These are phyloP conservation scores for Mycena crocata DNA, from an alignment of 768 basidiomycete species.

Conservation along the genomic window DNA sequence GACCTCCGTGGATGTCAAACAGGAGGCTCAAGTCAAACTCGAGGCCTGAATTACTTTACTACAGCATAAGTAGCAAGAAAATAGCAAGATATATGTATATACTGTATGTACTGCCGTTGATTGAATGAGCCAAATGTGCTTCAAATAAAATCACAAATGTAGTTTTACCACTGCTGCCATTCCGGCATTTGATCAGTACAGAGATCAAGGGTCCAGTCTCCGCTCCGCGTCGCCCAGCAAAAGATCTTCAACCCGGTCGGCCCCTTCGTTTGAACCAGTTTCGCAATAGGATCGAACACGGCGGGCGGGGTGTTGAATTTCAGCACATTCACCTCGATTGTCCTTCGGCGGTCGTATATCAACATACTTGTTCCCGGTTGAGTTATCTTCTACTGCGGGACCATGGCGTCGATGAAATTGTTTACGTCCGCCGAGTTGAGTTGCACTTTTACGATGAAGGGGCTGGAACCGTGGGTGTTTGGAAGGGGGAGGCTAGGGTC, in stretches of 20 bases:
- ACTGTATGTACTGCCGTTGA: no score
- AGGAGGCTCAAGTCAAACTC: not conserved
- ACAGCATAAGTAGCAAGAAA: no score
- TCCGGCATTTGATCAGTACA: constrained; percentile 14
- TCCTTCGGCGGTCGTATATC: constrained; percentile 17
- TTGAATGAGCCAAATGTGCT: no score
- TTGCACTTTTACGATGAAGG: constrained; percentile 28
- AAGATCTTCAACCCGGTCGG: constrained; percentile 2
- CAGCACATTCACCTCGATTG: constrained; percentile 11
- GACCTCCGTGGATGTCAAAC: not conserved
- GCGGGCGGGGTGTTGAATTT: not conserved
- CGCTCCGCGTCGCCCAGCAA: constrained; percentile 18
- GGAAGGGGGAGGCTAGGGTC: not conserved
- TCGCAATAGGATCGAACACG: constrained; percentile 1
- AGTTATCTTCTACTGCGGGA: not conserved
- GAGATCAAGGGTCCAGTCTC: constrained; percentile 20
- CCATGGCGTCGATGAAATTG: not conserved
- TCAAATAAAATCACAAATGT: no score
- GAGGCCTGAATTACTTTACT: not conserved
- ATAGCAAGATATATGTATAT: no score
- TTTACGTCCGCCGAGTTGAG: not conserved
- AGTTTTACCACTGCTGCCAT: constrained; percentile 19
- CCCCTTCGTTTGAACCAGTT: constrained; percentile 6
- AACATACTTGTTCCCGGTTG: not conserved
- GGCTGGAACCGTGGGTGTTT: constrained; percentile 22